Evolutionary conservation across 257 asterid genomes (phyloP), one percentile per base, ranked within the genome.

Genomic region (Solanum peruvianum): DNA sequence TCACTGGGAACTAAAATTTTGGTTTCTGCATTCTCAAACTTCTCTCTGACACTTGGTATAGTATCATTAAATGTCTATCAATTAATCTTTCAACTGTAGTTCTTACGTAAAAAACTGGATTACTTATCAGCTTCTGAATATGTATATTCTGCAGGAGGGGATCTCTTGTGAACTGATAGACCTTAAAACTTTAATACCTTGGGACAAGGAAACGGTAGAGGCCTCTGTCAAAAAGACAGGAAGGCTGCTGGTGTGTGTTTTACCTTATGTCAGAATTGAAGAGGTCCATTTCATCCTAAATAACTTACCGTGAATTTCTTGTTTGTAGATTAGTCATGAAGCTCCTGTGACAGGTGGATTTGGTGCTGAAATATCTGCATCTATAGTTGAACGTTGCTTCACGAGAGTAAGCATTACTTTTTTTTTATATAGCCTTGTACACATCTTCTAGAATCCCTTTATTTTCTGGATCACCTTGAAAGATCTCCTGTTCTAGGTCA

Each of bases 321-420:
- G 37, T 83, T 73, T 72, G 69, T 88, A 96, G 99, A 89, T 96
- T 69, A 97, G 99, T 87, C 99, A 96, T 90, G 99, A 97, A 94
- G 99, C 99, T 90, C 99, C 99, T 82, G 86, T 95, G 86, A 97
- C 99, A 3, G 99, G 99, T 84, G 99, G 99, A 89, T 97, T 97
- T 86, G 99, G 98, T 87, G 99, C 98, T 90, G 99, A 96, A 87
- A 93, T 97, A 27, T 93, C 99, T 88, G 98, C 99, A 64, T 97
- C 99, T 60, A 95, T 97, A 37, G 94, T 94, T 78, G 99, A 97
- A 85, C 98, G 98, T 72, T 97, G 99, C 95, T 97, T 97, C 88
- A 87, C 91, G 88, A 92, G 98, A 95, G 99, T 96, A 91, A 87
- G 90, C 20, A 58, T 49, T 29, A 18, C 58, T 20, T 37, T 84